Evolutionary conservation across 169 alveolate species (phyloP).

Genomic region (Eimeria tenella): DNA sequence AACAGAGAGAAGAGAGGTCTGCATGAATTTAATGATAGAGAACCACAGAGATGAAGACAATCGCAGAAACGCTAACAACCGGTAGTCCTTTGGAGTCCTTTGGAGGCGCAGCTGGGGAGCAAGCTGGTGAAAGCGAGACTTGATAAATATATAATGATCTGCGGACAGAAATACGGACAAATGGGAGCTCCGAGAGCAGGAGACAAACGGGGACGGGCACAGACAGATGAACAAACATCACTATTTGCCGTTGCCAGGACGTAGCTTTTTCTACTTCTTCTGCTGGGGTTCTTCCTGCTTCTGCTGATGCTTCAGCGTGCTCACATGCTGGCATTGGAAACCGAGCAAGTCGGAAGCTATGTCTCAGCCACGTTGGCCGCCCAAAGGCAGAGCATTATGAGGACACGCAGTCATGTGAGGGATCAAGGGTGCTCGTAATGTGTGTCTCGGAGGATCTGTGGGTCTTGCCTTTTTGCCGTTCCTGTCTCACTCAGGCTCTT

Average conservation of each 20-base stretch:
- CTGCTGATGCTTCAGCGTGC: conserved; percentile 47
- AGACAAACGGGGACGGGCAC: background rate
- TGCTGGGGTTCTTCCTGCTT: background rate
- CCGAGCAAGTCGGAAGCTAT: background rate
- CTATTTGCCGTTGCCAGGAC: background rate
- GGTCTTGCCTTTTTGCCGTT: background rate
- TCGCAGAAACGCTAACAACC: too few relatives aligned
- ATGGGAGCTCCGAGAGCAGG: background rate
- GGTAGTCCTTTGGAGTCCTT: too few relatives aligned
- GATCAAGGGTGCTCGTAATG: background rate
- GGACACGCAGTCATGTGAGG: conserved; percentile 7
- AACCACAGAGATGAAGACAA: too few relatives aligned
- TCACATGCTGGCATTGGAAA: conserved; percentile 8
- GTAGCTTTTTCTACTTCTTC: background rate
- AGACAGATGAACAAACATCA: background rate
- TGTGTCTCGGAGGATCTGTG: background rate
- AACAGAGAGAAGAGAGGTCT: too few relatives aligned
- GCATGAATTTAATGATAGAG: too few relatives aligned
- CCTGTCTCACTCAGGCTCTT: background rate
- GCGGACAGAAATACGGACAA: too few relatives aligned
- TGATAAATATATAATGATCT: too few relatives aligned
- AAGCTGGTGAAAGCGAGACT: too few relatives aligned
- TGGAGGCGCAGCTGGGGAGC: too few relatives aligned
- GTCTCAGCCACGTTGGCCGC: conserved; percentile 22
- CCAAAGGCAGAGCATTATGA: conserved; percentile 9